These are phyloP conservation scores for Escovopsis sp. DNA, from an alignment of 2,329 filamentous ascomycete genomes.

Conservation along the genomic window DNA sequence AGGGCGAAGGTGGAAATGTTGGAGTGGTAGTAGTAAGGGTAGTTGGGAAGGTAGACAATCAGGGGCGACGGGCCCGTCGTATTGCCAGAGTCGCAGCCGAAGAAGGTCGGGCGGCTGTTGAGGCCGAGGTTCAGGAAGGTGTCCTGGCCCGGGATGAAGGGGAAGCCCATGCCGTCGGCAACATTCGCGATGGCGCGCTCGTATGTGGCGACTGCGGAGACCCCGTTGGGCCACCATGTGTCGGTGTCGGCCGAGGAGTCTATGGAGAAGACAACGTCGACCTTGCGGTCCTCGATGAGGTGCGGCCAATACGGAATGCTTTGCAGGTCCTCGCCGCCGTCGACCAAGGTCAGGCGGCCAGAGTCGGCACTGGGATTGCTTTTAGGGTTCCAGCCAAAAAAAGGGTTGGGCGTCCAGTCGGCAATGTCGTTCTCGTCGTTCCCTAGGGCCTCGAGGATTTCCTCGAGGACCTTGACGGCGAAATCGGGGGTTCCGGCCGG, in stretches of 20 bases:
- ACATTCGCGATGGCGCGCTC: constrained; percentile 33
- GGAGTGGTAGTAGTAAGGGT: constrained; percentile 59
- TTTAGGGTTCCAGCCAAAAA: constrained; percentile 33
- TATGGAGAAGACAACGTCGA: constrained; percentile 50
- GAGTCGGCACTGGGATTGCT: constrained; percentile 28
- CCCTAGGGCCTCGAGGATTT: constrained; percentile 41
- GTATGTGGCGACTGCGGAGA: constrained; percentile 42
- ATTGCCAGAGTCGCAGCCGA: constrained; percentile 45
- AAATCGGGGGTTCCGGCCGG: constrained; percentile 33
- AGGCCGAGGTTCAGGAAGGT: constrained; percentile 44
- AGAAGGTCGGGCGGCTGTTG: constrained; percentile 46
- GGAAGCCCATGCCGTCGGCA: constrained; percentile 41
- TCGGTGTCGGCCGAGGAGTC: constrained; percentile 49
- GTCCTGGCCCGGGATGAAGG: constrained; percentile 37
- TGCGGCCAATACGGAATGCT: constrained; percentile 65
- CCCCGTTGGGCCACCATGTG: constrained; percentile 45
- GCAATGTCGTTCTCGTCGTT: constrained; percentile 58
- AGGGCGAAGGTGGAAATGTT: constrained; percentile 70
- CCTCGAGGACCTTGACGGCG: constrained; percentile 29
- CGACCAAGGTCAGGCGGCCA: constrained; percentile 54
- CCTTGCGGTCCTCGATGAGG: constrained; percentile 29
- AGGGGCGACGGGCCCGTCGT: constrained; percentile 45
- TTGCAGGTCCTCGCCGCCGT: constrained; percentile 66
- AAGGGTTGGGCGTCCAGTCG: constrained; percentile 49
- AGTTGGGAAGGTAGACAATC: constrained; percentile 68